Evolutionary conservation across 2,329 filamentous ascomycete species (phyloP), one percentile per base, ranked within the genome.

Genomic region (Botrytis pseudocinerea): DNA sequence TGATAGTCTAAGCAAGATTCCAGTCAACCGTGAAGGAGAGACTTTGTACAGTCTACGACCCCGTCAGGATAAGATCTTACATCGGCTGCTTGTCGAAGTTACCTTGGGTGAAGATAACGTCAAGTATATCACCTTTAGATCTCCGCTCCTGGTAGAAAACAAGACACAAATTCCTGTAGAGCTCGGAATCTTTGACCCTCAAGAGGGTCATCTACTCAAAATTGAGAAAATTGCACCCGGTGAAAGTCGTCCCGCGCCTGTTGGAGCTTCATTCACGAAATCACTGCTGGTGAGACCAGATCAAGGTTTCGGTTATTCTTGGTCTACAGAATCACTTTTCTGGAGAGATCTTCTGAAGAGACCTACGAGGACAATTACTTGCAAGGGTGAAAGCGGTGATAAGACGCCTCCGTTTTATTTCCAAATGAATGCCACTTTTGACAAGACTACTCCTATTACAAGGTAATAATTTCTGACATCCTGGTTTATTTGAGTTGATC

Each of bases 161-260:
- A 93, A 96, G 76, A 99, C 96, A 0, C 94, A 99, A 80, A 97
- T 99, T 61, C 95, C 96, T 0, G 91, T 99, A 22, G 96, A 99
- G 82, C 83, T 99, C 35, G 97, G 96, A 25, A 90, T 99, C 25
- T 98, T 93, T 80, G 96, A 95, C 81, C 90, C 90, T 0, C 89
- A 93, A 75, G 92, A 97, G 73, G 95, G 95, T 0, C 92, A 98
- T 81, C 85, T 99, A 28, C 88, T 98, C 76, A 98, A 98, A 85
- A 98, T 99, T 75, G 97, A 99, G 83, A 98, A 98, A 85, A 95
- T 99, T 72, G 88, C 94, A 0, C 97, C 96, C 0, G 96, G 97
- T 0, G 95, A 98, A 81, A 91, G 91, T 70, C 89, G 94, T 28
- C 95, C 96, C 14, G 93, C 94, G 18, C 96, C 96, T 0, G 94